Percentiles rank a stretch among this genome's conserved stretches.
These are phyloP conservation scores for Wickerhamomyces hampshirensis DNA, from an alignment of 805 yeast genomes.

Conservation along the genomic window DNA sequence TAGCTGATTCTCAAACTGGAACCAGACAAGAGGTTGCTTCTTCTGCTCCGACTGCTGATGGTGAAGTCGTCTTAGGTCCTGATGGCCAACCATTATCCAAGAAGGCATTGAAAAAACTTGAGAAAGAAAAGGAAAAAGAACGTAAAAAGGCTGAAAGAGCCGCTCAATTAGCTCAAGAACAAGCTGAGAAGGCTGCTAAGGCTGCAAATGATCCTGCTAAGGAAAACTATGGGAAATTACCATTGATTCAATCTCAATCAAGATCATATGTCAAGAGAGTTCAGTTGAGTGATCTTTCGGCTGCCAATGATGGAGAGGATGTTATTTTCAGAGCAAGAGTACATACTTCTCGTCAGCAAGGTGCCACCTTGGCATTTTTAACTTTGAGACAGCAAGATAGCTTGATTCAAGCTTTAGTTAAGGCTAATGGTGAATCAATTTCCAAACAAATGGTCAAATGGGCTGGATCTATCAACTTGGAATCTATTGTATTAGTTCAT, in stretches of 20 bases:
- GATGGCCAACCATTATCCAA: slow-evolving; percentile 85
- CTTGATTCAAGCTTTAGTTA: slow-evolving; percentile 79
- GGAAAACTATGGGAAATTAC: slow-evolving; percentile 84
- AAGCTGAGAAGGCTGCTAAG: slow-evolving; percentile 55
- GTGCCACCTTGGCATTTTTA: slow-evolving; percentile 89
- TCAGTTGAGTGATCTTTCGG: slow-evolving; percentile 50
- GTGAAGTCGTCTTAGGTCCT: slow-evolving; percentile 41
- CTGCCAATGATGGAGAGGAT: slow-evolving; percentile 64
- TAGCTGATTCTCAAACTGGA: slow-evolving; percentile 8
- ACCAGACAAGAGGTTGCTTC: slow-evolving; percentile 33
- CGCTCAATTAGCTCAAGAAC: slow-evolving; percentile 82
- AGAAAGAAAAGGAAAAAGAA: slow-evolving; percentile 89
- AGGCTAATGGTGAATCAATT: slow-evolving; percentile 65
- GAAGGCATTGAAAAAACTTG: slow-evolving; percentile 92
- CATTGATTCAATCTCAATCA: slow-evolving; percentile 62
- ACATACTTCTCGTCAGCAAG: slow-evolving; percentile 91
- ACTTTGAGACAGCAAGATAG: slow-evolving; percentile 87
- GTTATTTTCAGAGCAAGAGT: slow-evolving; percentile 90
- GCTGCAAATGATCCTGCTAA: slow-evolving; percentile 83
- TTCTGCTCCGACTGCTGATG: slow-evolving; percentile 43
- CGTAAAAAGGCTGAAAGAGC: slow-evolving; percentile 91
- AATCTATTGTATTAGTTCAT: slow-evolving; percentile 85
- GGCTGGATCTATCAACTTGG: slow-evolving; percentile 81
- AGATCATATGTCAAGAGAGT: slow-evolving; percentile 66
- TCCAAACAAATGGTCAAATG: slow-evolving; percentile 97